A percentile compares a stretch with the other conserved stretches of the same genome.
These are phyloP conservation scores for Boletus holoroseus DNA, from an alignment of 1,284 basidiomycete genomes.

Conservation along the genomic window DNA sequence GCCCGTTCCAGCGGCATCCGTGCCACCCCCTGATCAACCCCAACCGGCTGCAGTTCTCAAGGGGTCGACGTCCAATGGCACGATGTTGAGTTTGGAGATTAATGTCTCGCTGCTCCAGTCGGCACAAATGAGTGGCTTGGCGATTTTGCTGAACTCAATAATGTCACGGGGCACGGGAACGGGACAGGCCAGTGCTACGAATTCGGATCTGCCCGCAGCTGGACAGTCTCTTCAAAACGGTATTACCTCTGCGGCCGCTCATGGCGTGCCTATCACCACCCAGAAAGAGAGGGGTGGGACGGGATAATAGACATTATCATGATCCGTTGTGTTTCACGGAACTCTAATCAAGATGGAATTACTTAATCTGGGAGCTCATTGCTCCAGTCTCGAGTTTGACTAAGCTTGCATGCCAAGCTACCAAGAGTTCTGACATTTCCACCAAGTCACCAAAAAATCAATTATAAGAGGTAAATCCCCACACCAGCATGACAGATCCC, in stretches of 20 bases:
- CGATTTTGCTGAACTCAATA: slow-evolving; percentile 62
- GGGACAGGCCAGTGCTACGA: slow-evolving; percentile 20
- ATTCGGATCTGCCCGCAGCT: slow-evolving; percentile 6
- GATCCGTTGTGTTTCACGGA: slow-evolving; percentile 15
- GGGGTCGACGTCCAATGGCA: slow-evolving; percentile 61
- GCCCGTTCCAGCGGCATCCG: slow-evolving; percentile 56
- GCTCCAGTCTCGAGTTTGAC: neutral
- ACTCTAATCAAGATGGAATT: slow-evolving; percentile 13
- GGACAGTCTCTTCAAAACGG: slow-evolving; percentile 21
- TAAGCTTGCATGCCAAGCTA: no score
- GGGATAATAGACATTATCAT: slow-evolving; percentile 22
- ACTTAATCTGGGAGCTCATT: neutral
- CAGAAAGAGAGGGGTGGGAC: slow-evolving; percentile 24
- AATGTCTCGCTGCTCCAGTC: slow-evolving; percentile 65
- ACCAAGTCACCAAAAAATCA: neutral
- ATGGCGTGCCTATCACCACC: slow-evolving; percentile 6
- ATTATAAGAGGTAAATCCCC: neutral
- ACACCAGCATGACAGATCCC: neutral
- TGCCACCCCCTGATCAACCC: slow-evolving; percentile 51
- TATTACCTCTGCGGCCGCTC: slow-evolving; percentile 5
- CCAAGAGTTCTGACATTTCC: no score
- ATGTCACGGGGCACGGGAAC: slow-evolving; percentile 37
- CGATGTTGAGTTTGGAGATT: slow-evolving; percentile 67
- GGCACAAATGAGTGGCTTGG: slow-evolving; percentile 67
- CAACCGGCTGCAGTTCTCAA: slow-evolving; percentile 65